phyloP scores from a whole-genome alignment of 1,139 yeast genomes.

The Kazachstania sp. region DNA sequence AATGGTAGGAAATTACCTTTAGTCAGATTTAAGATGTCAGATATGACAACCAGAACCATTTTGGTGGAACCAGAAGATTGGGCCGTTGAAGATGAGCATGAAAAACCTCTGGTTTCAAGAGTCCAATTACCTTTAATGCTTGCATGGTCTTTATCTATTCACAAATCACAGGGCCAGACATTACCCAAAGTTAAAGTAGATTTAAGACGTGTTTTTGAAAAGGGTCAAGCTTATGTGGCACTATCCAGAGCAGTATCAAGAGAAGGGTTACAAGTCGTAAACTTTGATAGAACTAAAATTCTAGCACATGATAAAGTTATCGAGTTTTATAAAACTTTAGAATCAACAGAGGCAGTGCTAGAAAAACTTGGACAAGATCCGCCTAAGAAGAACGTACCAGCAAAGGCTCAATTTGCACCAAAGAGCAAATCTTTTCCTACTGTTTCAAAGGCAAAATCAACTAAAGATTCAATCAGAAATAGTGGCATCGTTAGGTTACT shows the following conservation, averaged over 20 bases:
- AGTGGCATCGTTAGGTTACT: too few relatives aligned
- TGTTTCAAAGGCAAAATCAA: too few relatives aligned
- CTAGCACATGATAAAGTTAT: conserved; percentile 55
- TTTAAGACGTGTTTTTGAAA: conserved; percentile 67
- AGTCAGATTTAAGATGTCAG: conserved; percentile 64
- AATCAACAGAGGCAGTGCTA: conserved; percentile 32
- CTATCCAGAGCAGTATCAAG: conserved; percentile 76
- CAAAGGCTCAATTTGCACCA: conserved; percentile 2
- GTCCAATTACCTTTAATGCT: conserved; percentile 73
- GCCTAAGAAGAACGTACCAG: background rate
- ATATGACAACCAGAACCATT: conserved; percentile 64
- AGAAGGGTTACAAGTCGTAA: conserved; percentile 67
- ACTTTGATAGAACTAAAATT: conserved; percentile 53
- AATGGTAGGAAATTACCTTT: conserved; percentile 49
- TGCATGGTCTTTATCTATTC: conserved; percentile 95
- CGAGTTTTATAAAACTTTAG: conserved; percentile 44
- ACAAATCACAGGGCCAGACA: conserved; percentile 95
- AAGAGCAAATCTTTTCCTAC: background rate
- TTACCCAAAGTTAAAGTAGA: conserved; percentile 76
- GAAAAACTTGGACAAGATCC: conserved; percentile 7
- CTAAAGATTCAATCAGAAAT: background rate
- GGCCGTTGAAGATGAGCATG: conserved; percentile 53
- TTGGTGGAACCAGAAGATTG: conserved; percentile 70
- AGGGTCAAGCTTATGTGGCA: conserved; percentile 94
- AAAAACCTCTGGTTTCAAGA: conserved; percentile 46